Evolutionary conservation across 768 basidiomycete species (phyloP).

Genomic region (Leccinum broughii): DNA sequence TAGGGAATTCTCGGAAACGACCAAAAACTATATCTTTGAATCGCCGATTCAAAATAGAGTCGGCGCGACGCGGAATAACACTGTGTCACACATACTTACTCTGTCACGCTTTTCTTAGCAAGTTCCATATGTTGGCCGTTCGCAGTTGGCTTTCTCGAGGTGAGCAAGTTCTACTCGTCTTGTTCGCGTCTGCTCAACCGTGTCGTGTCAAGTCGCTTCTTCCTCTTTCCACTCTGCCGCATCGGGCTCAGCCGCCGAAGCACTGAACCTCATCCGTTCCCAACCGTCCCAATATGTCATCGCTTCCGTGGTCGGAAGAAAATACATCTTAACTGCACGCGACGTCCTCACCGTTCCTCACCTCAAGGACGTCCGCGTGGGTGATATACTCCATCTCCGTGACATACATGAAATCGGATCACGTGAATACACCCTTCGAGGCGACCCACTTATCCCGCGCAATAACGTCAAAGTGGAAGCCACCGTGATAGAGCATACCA

Average conservation of each 20-base stretch:
- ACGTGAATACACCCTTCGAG: slow-evolving; percentile 88
- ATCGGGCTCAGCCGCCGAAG: slow-evolving; percentile 51
- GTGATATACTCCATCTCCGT: slow-evolving; percentile 79
- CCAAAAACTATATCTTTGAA: slow-evolving; percentile 33
- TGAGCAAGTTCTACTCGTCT: slow-evolving; percentile 6
- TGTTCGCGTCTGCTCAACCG: slow-evolving; percentile 9
- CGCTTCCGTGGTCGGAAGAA: slow-evolving; percentile 82
- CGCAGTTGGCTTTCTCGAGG: slow-evolving; percentile 29
- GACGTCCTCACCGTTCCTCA: slow-evolving; percentile 94
- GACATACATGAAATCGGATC: slow-evolving; percentile 94
- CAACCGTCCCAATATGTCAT: slow-evolving; percentile 93
- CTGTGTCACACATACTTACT: slow-evolving; percentile 7
- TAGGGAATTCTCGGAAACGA: slow-evolving; percentile 36
- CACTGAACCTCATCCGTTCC: slow-evolving; percentile 80
- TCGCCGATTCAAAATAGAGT: slow-evolving; percentile 32
- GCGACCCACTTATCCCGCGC: slow-evolving; percentile 68
- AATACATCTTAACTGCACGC: slow-evolving; percentile 86
- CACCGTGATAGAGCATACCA: slow-evolving; percentile 97
- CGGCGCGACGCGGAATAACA: slow-evolving; percentile 7
- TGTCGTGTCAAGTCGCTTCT: slow-evolving; percentile 13
- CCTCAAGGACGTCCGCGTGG: slow-evolving; percentile 81
- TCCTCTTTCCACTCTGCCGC: slow-evolving; percentile 35
- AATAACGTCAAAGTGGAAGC: slow-evolving; percentile 73
- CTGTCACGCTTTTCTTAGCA: background rate
- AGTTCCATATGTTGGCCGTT: background rate